Evolutionary conservation across 768 basidiomycete species (phyloP).

Genomic region (Artomyces pyxidatus): DNA sequence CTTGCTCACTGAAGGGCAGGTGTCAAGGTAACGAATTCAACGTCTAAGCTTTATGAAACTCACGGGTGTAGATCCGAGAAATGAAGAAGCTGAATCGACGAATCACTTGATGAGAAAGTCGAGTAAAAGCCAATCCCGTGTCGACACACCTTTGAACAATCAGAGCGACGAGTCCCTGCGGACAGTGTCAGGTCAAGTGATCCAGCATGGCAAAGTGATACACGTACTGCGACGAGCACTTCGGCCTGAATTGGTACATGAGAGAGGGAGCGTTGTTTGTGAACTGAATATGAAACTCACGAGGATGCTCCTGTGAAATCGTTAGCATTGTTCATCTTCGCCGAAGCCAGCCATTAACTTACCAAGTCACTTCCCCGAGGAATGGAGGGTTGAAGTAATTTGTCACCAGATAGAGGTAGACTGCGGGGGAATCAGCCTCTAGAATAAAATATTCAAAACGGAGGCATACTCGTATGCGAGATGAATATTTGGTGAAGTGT

Average conservation of each 20-base stretch:
- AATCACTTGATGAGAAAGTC: slow-evolving; percentile 28
- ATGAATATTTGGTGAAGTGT: slow-evolving; percentile 20
- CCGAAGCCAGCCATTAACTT: not conserved
- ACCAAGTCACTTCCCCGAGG: slow-evolving; percentile 38
- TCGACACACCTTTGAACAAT: slow-evolving; percentile 51
- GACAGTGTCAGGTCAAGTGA: not conserved
- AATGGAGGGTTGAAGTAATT: slow-evolving; percentile 38
- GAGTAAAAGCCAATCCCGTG: slow-evolving; percentile 38
- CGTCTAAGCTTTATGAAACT: not conserved
- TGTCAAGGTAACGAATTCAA: not conserved
- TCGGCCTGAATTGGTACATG: slow-evolving; percentile 31
- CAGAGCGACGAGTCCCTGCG: slow-evolving; percentile 44
- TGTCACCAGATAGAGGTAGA: slow-evolving; percentile 45
- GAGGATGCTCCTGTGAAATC: slow-evolving; percentile 38
- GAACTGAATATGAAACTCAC: slow-evolving; percentile 1
- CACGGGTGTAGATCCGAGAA: slow-evolving; percentile 16
- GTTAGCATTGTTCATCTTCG: not conserved
- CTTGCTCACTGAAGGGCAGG: slow-evolving; percentile 35
- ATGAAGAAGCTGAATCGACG: slow-evolving; percentile 11
- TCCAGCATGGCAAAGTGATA: not conserved
- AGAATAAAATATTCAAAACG: too few relatives aligned
- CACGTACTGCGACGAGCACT: slow-evolving; percentile 46
- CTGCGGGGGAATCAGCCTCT: too few relatives aligned
- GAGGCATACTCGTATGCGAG: slow-evolving; percentile 16
- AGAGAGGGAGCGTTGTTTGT: not conserved